Percentiles rank a stretch among this genome's conserved stretches.
Evolutionary conservation across 2,329 filamentous ascomycete species (phyloP).

Genomic region (Dothideomycetes sp.): DNA sequence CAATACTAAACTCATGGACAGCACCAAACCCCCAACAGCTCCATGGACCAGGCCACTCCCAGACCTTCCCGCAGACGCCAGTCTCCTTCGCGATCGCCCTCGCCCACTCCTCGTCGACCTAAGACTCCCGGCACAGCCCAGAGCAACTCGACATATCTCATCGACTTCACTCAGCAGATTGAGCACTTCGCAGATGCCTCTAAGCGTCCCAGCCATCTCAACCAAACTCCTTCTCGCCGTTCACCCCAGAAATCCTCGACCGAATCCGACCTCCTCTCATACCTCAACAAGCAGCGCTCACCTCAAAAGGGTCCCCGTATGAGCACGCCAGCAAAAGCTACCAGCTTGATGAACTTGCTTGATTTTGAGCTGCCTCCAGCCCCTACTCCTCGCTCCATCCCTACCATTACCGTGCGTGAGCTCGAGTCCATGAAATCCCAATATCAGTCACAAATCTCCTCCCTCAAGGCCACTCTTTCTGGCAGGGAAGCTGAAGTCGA

Average conservation of each 20-base stretch:
- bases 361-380: slow-evolving; percentile 92
- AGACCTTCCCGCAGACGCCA: slow-evolving; percentile 38
- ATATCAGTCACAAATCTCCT: slow-evolving; percentile 87
- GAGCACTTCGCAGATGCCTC: slow-evolving; percentile 42
- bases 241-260: slow-evolving; percentile 44
- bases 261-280: slow-evolving; percentile 40
- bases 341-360: slow-evolving; percentile 58
- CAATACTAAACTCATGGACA: background rate
- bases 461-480: slow-evolving; percentile 81
- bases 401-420: slow-evolving; percentile 83
- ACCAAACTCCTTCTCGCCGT: slow-evolving; percentile 22
- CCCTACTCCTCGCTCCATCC: slow-evolving; percentile 84
- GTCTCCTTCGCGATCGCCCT: slow-evolving; percentile 34
- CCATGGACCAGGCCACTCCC: slow-evolving; percentile 43
- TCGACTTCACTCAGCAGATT: slow-evolving; percentile 80
- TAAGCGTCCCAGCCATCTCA: slow-evolving; percentile 28
- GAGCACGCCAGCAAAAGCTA: slow-evolving; percentile 35
- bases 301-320: slow-evolving; percentile 27
- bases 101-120: slow-evolving; percentile 45
- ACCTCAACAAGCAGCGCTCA: slow-evolving; percentile 33
- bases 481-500: slow-evolving; percentile 89
- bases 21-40: slow-evolving; percentile 17
- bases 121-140: slow-evolving; percentile 30
- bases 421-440: slow-evolving; percentile 84
- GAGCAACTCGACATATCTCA: slow-evolving; percentile 63